Evolutionary conservation across 306 rosid genomes (phyloP), one percentile per base, ranked within the genome.

Genomic region (Hippophae tibetana): DNA sequence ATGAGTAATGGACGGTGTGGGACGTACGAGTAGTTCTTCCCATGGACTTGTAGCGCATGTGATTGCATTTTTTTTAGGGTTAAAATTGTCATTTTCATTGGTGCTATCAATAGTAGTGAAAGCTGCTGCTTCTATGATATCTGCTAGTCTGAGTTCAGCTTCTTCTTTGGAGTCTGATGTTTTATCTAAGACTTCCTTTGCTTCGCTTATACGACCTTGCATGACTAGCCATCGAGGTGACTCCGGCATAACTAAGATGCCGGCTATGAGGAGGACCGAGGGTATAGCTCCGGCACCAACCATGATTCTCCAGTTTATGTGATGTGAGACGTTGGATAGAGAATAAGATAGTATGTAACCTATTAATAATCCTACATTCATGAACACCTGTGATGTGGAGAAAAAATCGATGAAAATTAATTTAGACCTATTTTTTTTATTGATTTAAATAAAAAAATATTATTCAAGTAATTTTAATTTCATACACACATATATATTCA

Each of bases 221-320:
- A 83, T 81, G 31, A 89, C 83, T 0, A 89, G 84, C 94, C 94
- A 89, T 0, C 88, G 64, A 5, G 96, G 94, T 0, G 90, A 89
- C 55, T 87, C 93, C 0, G 96, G 89, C 89, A 87, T 84, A 51
- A 80, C 70, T 41, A 87, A 43, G 5, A 77, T 84, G 45, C 74
- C 80, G 0, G 77, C 0, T 0, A 68, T 63, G 6, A 89, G 69
- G 45, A 81, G 4, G 1, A 81, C 54, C 0, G 94, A 67, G 0
- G 88, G 95, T 44, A 86, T 0, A 4, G 77, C 81, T 0, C 90
- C 81, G 2, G 75, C 11, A 45, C 95, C 87, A 0, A 86, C 82
- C 95, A 83, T 83, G 56, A 74, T 46, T 5, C 87, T 57, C 87
- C 95, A 86, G 0, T 82, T 72, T 40, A 83, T 1, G 9, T 49